These are phyloP conservation scores for Gentiana dahurica DNA, from an alignment of 257 asterid species.

Conservation along the genomic window DNA sequence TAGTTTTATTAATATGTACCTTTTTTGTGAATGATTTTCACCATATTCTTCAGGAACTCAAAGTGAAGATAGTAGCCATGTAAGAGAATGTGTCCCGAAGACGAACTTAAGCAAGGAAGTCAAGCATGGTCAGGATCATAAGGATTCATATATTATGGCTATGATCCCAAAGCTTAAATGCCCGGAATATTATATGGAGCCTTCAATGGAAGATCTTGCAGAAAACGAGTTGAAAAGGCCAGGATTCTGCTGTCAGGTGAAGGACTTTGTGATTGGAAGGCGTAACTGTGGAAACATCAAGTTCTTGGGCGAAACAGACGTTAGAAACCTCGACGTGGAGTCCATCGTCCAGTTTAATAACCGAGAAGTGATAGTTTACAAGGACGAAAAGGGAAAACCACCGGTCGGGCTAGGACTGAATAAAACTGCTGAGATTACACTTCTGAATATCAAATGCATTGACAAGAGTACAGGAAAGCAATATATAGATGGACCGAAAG, in stretches of 20 bases:
- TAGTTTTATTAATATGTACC: background rate
- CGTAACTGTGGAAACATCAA: slow-evolving; percentile 65
- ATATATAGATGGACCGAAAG: background rate
- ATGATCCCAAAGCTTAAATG: slow-evolving; percentile 19
- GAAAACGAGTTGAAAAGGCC: slow-evolving; percentile 15
- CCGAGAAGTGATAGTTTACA: slow-evolving; percentile 50
- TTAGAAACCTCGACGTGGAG: slow-evolving; percentile 72
- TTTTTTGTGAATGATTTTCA: background rate
- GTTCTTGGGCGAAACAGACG: slow-evolving; percentile 77
- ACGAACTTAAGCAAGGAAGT: background rate
- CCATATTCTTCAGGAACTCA: slow-evolving; percentile 1
- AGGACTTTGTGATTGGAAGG: slow-evolving; percentile 29
- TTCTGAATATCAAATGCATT: no score
- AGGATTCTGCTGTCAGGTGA: no score
- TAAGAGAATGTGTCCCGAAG: slow-evolving; percentile 3
- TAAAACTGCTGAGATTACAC: no score
- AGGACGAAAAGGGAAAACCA: slow-evolving; percentile 53
- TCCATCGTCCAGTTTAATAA: slow-evolving; percentile 51
- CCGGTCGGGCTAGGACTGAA: slow-evolving; percentile 27
- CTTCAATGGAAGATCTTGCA: slow-evolving; percentile 17
- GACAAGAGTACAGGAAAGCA: no score
- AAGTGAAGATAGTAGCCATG: background rate
- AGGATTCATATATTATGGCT: background rate
- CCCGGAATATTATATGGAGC: slow-evolving; percentile 1
- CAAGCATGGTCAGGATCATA: background rate